Conservation (phyloP, 2,329 filamentous ascomycete genomes). For the Seiridium cupressi region DNA sequence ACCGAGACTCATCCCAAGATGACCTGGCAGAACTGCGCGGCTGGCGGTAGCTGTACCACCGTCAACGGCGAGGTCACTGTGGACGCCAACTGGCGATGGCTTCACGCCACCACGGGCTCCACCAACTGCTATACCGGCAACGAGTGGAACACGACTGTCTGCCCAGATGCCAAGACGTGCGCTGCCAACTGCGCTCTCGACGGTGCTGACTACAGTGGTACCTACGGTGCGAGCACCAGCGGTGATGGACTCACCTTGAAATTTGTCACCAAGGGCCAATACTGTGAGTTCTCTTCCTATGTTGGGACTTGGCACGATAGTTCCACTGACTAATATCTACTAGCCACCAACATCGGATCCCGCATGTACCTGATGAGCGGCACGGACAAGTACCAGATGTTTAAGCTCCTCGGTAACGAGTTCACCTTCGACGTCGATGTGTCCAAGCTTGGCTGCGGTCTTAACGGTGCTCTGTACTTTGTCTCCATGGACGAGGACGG, state of each 20-base stretch:
- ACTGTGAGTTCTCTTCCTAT: slow-evolving; percentile 18
- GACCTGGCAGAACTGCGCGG: slow-evolving; percentile 43
- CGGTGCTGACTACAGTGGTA: slow-evolving; percentile 40
- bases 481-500: slow-evolving; percentile 54
- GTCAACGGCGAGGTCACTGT: slow-evolving; percentile 42
- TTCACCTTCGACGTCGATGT: slow-evolving; percentile 64
- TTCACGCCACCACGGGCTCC: slow-evolving; percentile 36
- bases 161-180: slow-evolving; percentile 34
- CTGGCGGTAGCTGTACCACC: slow-evolving; percentile 39
- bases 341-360: slow-evolving; percentile 35
- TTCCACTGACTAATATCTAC: not conserved
- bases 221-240: slow-evolving; percentile 45
- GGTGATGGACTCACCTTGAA: slow-evolving; percentile 44
- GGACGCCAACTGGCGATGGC: slow-evolving; percentile 52
- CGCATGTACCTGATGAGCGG: slow-evolving; percentile 56
- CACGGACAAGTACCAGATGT: slow-evolving; percentile 54
- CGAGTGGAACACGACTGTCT: slow-evolving; percentile 30
- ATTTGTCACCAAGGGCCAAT: slow-evolving; percentile 46
- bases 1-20: slow-evolving; percentile 43
- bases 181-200: slow-evolving; percentile 40
- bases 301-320: too few species aligned
- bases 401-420: slow-evolving; percentile 57
- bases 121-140: slow-evolving; percentile 49
- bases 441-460: slow-evolving; percentile 56
- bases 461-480: slow-evolving; percentile 63